These are phyloP conservation scores for Daldinia bambusicola DNA, from an alignment of 495 filamentous ascomycete species.

Conservation along the genomic window DNA sequence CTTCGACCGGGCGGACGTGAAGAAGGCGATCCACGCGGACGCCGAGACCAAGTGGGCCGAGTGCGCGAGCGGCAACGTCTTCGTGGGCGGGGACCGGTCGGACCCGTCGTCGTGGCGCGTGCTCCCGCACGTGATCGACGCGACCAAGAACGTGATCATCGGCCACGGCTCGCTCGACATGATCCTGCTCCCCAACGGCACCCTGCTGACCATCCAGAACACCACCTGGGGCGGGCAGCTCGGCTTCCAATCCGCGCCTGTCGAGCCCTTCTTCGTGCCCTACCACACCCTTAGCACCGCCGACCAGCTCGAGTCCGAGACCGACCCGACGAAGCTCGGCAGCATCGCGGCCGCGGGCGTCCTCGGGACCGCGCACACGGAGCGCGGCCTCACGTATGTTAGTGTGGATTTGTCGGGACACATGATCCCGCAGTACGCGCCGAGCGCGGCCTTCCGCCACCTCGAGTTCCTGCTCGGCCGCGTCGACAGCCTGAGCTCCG, in stretches of 20 bases:
- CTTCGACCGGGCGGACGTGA: constrained; percentile 83
- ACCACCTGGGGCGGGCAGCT: constrained; percentile 82
- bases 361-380: constrained; percentile 49
- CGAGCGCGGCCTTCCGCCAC: constrained; percentile 50
- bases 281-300: constrained; percentile 59
- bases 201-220: constrained; percentile 80
- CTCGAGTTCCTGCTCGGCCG: constrained; percentile 53
- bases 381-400: constrained; percentile 54
- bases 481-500: constrained; percentile 48
- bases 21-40: constrained; percentile 76
- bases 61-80: constrained; percentile 66
- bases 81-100: constrained; percentile 65
- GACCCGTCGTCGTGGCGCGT: constrained; percentile 65
- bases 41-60: constrained; percentile 66
- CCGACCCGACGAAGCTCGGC: constrained; percentile 34
- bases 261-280: constrained; percentile 72
- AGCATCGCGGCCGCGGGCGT: constrained; percentile 48
- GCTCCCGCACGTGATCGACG: constrained; percentile 77
- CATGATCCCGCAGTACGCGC: constrained; percentile 51
- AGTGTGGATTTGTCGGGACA: constrained; percentile 49
- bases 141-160: constrained; percentile 75
- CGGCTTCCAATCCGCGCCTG: constrained; percentile 71
- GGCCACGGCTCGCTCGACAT: constrained; percentile 73
- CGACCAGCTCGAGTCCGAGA: constrained; percentile 34
- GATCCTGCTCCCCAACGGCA: constrained; percentile 72